These are phyloP conservation scores for Pulchroboletus neoregius DNA, from an alignment of 1,284 basidiomycete genomes.

Conservation along the genomic window DNA sequence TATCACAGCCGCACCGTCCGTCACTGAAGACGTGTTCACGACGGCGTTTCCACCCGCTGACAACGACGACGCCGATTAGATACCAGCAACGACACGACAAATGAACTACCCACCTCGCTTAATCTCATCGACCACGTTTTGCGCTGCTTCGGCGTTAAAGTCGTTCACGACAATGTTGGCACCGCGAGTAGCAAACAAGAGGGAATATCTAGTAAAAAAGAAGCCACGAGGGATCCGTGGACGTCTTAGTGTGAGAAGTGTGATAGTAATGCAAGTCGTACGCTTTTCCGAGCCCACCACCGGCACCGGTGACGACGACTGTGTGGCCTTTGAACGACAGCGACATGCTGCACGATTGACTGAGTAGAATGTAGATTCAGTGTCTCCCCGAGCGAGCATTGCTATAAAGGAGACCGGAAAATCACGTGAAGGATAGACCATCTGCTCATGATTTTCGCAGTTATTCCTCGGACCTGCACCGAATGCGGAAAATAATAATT, in stretches of 20 bases:
- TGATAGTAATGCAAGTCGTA: slow-evolving; percentile 42
- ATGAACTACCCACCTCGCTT: slow-evolving; percentile 54
- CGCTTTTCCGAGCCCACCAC: slow-evolving; percentile 91
- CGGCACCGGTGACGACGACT: slow-evolving; percentile 93
- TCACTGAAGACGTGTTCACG: slow-evolving; percentile 84
- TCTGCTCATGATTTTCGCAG: too few species aligned
- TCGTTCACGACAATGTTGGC: slow-evolving; percentile 97
- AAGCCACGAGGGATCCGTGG: not conserved
- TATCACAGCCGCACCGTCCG: slow-evolving; percentile 86
- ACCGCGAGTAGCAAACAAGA: slow-evolving; percentile 86
- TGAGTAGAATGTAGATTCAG: not conserved
- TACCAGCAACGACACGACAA: slow-evolving; percentile 31
- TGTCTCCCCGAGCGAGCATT: not conserved
- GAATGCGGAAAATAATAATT: slow-evolving; percentile 24
- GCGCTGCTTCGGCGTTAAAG: slow-evolving; percentile 84
- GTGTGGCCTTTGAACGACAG: slow-evolving; percentile 89
- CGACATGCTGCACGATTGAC: slow-evolving; percentile 19
- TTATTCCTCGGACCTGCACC: too few species aligned
- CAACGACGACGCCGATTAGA: slow-evolving; percentile 1
- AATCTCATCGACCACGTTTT: slow-evolving; percentile 93
- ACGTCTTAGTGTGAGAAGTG: not conserved
- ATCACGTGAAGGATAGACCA: too few species aligned
- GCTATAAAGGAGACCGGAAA: slow-evolving; percentile 7
- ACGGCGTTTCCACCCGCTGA: slow-evolving; percentile 85
- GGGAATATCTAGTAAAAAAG: slow-evolving; percentile 75